phyloP scores from a whole-genome alignment of 768 basidiomycete genomes.

The Pseudohyphozyma bogoriensis region DNA sequence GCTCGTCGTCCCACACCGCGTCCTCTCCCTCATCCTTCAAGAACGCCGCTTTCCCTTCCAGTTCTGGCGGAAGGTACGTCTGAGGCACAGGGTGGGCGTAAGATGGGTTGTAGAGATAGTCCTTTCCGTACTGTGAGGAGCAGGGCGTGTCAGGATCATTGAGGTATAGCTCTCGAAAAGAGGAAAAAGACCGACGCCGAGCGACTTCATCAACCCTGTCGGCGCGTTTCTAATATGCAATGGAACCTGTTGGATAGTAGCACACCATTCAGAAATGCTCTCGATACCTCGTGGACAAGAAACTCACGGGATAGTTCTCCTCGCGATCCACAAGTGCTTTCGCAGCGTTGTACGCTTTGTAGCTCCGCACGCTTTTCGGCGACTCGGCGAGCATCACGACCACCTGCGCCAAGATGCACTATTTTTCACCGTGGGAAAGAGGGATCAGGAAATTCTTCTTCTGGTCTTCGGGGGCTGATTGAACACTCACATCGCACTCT shows the following conservation, averaged over 20 bases:
- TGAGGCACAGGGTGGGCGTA: slow-evolving; percentile 57
- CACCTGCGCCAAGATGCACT: slow-evolving; percentile 65
- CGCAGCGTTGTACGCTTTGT: slow-evolving; percentile 59
- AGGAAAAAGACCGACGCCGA: slow-evolving; percentile 47
- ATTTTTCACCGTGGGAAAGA: too few species aligned
- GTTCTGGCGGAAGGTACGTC: slow-evolving; percentile 50
- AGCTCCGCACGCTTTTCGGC: slow-evolving; percentile 67
- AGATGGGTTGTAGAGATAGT: slow-evolving; percentile 24
- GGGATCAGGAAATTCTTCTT: too few species aligned
- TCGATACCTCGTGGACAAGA: neutral
- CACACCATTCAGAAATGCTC: slow-evolving; percentile 44
- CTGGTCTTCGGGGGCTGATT: too few species aligned
- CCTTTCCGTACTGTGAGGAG: neutral
- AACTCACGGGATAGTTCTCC: slow-evolving; percentile 11
- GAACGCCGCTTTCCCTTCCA: too few species aligned
- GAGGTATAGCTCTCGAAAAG: neutral
- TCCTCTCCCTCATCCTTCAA: too few species aligned
- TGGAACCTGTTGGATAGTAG: slow-evolving; percentile 57
- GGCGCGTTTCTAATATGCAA: slow-evolving; percentile 67
- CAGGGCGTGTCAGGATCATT: neutral
- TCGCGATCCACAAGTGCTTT: slow-evolving; percentile 24
- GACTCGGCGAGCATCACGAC: slow-evolving; percentile 72
- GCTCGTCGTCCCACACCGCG: too few species aligned
- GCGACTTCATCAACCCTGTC: slow-evolving; percentile 56
- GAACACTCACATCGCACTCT: slow-evolving; percentile 46